Evolutionary conservation across 2,329 filamentous ascomycete species (phyloP).

Genomic region (Epichloe coenophiala): DNA sequence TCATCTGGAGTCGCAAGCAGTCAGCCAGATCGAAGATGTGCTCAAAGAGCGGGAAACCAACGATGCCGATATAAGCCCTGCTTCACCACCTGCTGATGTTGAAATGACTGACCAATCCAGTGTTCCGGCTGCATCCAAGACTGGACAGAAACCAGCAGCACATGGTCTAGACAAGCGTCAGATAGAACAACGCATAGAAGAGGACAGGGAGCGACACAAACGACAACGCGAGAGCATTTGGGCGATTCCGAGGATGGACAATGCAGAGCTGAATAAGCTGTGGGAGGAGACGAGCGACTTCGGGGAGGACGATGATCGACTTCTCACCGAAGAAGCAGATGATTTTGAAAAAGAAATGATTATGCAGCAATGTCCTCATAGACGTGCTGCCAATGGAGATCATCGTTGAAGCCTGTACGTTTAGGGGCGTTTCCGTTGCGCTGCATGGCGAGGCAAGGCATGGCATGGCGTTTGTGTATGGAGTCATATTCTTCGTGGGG

Average conservation of each 20-base stretch:
- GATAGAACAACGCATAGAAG: slow-evolving; percentile 91
- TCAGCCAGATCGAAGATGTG: slow-evolving; percentile 68
- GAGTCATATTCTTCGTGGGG: slow-evolving; percentile 1
- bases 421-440: not conserved
- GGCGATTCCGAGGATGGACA: slow-evolving; percentile 55
- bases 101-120: slow-evolving; percentile 28
- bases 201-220: slow-evolving; percentile 92
- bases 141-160: slow-evolving; percentile 17
- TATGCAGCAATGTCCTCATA: slow-evolving; percentile 27
- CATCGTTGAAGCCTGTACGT: slow-evolving; percentile 8
- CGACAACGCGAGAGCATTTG: slow-evolving; percentile 82
- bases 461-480: slow-evolving; percentile 15
- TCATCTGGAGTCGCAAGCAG: slow-evolving; percentile 61
- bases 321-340: slow-evolving; percentile 58
- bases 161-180: slow-evolving; percentile 63
- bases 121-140: slow-evolving; percentile 26
- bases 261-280: slow-evolving; percentile 62
- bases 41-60: slow-evolving; percentile 65
- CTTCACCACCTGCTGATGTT: slow-evolving; percentile 33
- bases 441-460: slow-evolving; percentile 12
- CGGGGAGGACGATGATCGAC: slow-evolving; percentile 71
- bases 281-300: slow-evolving; percentile 83
- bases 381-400: slow-evolving; percentile 18
- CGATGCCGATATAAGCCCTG: slow-evolving; percentile 39
- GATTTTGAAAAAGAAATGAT: slow-evolving; percentile 32